These are phyloP conservation scores for Pholiota microspora DNA, from an alignment of 768 basidiomycete species.

Conservation along the genomic window DNA sequence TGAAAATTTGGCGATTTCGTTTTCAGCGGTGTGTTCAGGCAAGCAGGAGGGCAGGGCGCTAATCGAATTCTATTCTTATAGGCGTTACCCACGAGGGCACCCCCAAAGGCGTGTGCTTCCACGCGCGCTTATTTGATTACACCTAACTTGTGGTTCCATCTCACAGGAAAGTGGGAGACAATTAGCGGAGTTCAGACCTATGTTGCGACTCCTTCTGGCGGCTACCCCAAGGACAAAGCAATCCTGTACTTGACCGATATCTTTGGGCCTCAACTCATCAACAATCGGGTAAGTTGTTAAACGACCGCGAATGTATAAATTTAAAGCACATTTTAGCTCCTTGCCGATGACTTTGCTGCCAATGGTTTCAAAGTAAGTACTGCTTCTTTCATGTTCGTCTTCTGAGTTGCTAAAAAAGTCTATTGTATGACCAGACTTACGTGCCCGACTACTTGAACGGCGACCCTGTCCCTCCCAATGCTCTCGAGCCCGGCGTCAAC, in stretches of 20 bases:
- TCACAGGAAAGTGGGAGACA: slow-evolving; percentile 42
- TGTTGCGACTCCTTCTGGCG: slow-evolving; percentile 47
- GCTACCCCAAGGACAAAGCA: slow-evolving; percentile 54
- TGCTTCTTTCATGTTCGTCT: background rate
- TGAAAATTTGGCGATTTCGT: slow-evolving; percentile 20
- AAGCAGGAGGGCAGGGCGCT: background rate
- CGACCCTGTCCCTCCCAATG: slow-evolving; percentile 37
- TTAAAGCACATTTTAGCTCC: too few species aligned
- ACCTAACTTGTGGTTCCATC: background rate
- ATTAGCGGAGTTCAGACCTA: slow-evolving; percentile 51
- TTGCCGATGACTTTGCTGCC: slow-evolving; percentile 40
- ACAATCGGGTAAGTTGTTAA: slow-evolving; percentile 37
- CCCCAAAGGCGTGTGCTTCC: slow-evolving; percentile 34
- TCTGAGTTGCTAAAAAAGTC: too few species aligned
- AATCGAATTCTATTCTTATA: slow-evolving; percentile 13
- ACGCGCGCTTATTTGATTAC: background rate
- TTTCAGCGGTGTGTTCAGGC: too few species aligned
- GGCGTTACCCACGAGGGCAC: slow-evolving; percentile 52
- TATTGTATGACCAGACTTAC: slow-evolving; percentile 33
- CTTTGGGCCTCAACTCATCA: slow-evolving; percentile 48
- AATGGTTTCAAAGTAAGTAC: slow-evolving; percentile 42
- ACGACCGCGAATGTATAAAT: too few species aligned
- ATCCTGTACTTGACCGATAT: slow-evolving; percentile 53
- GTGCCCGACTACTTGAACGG: slow-evolving; percentile 40
- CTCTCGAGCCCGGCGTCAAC: slow-evolving; percentile 27